Percentiles rank a stretch among this genome's conserved stretches.
Evolutionary conservation across 2,329 filamentous ascomycete species (phyloP).

Genomic region (Bisporella sp.): DNA sequence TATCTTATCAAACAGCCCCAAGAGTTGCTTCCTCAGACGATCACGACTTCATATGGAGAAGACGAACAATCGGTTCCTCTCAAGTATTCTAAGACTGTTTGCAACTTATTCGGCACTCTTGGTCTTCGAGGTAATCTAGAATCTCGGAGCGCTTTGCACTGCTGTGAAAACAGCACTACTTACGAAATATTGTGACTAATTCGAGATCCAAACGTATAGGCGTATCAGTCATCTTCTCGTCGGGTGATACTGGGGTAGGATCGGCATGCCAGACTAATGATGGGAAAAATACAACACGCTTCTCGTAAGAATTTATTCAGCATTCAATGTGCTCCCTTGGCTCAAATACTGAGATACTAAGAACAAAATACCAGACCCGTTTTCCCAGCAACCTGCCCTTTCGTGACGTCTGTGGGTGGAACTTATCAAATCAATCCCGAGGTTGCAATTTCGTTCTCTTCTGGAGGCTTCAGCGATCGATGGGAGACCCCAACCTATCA

Average conservation of each 20-base stretch:
- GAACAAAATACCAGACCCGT: neutral
- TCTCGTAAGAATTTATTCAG: conserved; percentile 34
- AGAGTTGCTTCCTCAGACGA: conserved; percentile 42
- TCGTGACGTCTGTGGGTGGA: conserved; percentile 20
- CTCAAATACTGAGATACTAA: no score
- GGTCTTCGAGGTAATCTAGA: conserved; percentile 34
- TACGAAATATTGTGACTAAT: no score
- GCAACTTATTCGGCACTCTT: conserved; percentile 45
- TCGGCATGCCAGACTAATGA: conserved; percentile 45
- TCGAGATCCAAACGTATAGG: conserved; percentile 15
- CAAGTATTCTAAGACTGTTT: conserved; percentile 46
- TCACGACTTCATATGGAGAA: conserved; percentile 52
- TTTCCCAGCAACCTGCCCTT: conserved; percentile 44
- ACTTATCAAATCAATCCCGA: conserved; percentile 24
- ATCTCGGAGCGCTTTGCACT: no score
- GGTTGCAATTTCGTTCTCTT: conserved; percentile 20
- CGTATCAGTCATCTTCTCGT: conserved; percentile 42
- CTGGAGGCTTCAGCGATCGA: conserved; percentile 45
- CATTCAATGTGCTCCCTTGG: neutral
- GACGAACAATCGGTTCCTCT: conserved; percentile 48
- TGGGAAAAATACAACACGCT: conserved; percentile 44
- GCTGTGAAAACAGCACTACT: no score
- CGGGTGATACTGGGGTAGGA: conserved; percentile 44
- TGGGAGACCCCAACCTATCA: conserved; percentile 42
- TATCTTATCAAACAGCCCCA: conserved; percentile 40